Evolutionary conservation across 108 stramenopile species (phyloP).

Genomic region (Cyclotella cryptica): DNA sequence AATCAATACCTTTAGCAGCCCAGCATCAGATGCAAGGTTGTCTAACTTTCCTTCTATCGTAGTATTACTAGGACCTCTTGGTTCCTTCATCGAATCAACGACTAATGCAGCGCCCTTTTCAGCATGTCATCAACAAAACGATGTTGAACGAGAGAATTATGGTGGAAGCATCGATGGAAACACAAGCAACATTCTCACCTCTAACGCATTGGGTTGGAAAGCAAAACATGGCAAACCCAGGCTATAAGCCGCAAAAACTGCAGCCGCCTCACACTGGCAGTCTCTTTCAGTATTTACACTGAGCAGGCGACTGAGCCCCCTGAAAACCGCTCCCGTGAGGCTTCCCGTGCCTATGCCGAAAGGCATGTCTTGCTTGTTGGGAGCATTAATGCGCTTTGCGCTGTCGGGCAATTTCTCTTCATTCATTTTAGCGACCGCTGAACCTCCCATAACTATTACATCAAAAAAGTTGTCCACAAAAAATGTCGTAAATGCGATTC

Average conservation of each 20-base stretch:
- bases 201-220: constrained; percentile 92
- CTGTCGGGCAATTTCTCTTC: constrained; percentile 60
- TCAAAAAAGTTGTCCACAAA: constrained; percentile 89
- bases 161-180: constrained; percentile 6
- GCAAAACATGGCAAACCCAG: constrained; percentile 96
- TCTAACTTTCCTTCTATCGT: constrained; percentile 53
- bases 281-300: constrained; percentile 93
- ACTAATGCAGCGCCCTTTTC: constrained; percentile 41
- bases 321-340: constrained; percentile 73
- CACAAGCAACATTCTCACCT: constrained; percentile 56
- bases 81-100: constrained; percentile 47
- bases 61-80: constrained; percentile 23
- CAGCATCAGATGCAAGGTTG: constrained; percentile 73
- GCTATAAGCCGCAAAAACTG: constrained; percentile 86
- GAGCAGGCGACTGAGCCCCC: constrained; percentile 86
- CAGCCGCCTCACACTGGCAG: constrained; percentile 92
- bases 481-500: constrained; percentile 60
- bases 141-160: neutral
- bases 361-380: constrained; percentile 74
- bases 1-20: constrained; percentile 85
- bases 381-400: constrained; percentile 41
- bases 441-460: constrained; percentile 54
- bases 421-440: constrained; percentile 57
- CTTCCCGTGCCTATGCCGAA: constrained; percentile 81
- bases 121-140: neutral